Evolutionary conservation across 305 asterid species (phyloP).

Genomic region (Caryopteris hybrid): DNA sequence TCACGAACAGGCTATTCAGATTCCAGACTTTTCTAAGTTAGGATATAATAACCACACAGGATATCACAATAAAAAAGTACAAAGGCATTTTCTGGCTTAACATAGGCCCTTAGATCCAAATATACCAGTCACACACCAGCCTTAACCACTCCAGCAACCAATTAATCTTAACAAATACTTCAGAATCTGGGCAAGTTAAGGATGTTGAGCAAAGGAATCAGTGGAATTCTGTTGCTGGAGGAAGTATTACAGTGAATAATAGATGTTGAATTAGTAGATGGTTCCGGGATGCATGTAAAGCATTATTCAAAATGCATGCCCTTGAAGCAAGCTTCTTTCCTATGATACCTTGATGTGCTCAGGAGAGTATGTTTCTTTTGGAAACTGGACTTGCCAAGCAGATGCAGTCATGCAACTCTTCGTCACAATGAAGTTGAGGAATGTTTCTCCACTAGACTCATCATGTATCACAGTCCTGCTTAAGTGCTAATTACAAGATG

Average conservation of each 20-base stretch:
- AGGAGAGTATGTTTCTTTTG: background rate
- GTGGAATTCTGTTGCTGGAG: background rate
- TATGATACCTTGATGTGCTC: background rate
- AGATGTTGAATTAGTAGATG: background rate
- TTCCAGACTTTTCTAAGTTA: slow-evolving; percentile 3
- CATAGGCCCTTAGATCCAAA: slow-evolving; percentile 10
- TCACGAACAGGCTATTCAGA: background rate
- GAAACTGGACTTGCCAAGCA: background rate
- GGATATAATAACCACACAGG: slow-evolving; percentile 2
- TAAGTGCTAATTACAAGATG: slow-evolving; percentile 2
- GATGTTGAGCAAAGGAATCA: background rate
- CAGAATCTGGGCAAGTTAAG: background rate
- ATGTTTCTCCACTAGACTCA: background rate
- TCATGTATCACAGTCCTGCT: background rate
- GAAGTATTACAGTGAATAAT: background rate
- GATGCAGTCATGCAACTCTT: background rate
- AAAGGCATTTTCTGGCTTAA: background rate
- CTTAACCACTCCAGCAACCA: slow-evolving; percentile 4
- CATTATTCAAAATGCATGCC: too few relatives aligned
- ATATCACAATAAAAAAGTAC: background rate
- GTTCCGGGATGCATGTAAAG: too few relatives aligned
- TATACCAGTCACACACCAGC: background rate
- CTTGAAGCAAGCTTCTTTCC: slow-evolving; percentile 2
- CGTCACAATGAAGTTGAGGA: slow-evolving; percentile 9
- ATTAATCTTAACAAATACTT: background rate